Evolutionary conservation across 176 grass and related monocot species (phyloP), one percentile per base, ranked within the genome.

Genomic region (Phyllostachys edulis): DNA sequence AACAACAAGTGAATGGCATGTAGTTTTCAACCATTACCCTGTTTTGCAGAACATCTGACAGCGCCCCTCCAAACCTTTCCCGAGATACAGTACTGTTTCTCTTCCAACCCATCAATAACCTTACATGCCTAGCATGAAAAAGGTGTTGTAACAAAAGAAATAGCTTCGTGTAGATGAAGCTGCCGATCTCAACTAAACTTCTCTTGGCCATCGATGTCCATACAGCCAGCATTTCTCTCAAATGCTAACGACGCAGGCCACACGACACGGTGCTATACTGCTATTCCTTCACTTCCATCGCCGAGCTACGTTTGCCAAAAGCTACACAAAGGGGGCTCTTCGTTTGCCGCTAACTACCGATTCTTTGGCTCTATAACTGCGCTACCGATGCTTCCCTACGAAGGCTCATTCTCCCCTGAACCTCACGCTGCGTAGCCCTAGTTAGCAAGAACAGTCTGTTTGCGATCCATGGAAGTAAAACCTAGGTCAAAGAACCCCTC

Each of bases 11-110:
- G 59, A 59, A 83, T 47, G 55, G 18, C 63, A 55, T 50, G 45
- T 24, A 49, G 63, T n/a, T 80, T 51, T 38, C 64, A 80, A n/a
- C 47, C 24, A 84, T 77, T 85, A 85, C 73, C 10, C 26, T 77
- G 38, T 67, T 59, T 18, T 85, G 83, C 23, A 77, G 72, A 85
- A 10, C 63, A 69, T 38, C 73, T 34, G 50, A 5, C 23, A 16
- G 16, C 38, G 24, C 7, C 73, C 17, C 83, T 60, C 83, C 63
- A 46, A 67, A 57, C 5, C 29, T 32, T 36, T 36, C 50, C 24
- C 4, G n/a, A 77, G 62, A 44, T 44, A 57, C 49, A 24, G 23
- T 21, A 77, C 6, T n/a, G 11, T 34, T 45, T 68, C 39, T 34
- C 46, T 34, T 61, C 60, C 71, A 76, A 57, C 73, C 82, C 40